Evolutionary conservation across 768 basidiomycete genomes (phyloP), one percentile per base, ranked within the genome.

Genomic region (Coprinopsis sp.): DNA sequence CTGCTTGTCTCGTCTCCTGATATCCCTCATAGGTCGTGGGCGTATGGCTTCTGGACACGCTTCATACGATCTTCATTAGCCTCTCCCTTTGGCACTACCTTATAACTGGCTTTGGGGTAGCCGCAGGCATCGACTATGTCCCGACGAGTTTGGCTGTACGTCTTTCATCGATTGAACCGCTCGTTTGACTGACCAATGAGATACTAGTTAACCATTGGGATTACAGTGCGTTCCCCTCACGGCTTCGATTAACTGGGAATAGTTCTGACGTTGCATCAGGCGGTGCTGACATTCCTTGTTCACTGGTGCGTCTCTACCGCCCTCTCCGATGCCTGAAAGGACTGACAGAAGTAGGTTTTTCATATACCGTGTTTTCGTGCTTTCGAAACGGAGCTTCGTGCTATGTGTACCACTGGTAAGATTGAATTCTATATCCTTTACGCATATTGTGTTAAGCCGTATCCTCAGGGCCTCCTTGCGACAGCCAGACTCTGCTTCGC

Each of bases 231-330:
- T 38, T 18, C 44, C n/a, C 27, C 8, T 16, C 13, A 21, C n/a
- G 12, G 10, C 7, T 40, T 11, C 18, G 24, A 21, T n/a, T 14
- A 30, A 5, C 6, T 12, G 23, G 18, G 7, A 38, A 18, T 7
- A 21, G 28, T 23, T 21, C 21, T 22, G 14, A 1, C 14, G 8
- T 4, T 37, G 1, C 16, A 6, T 1, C 33, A 71, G 74, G 76
- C 74, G 1, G 53, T 72, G 22, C 59, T 76, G 24, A 78, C 76
- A 0, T 69, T 76, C 41, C 62, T 76, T 21, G 76, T 78, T 4
- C 76, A 78, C 48, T 72, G 76, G 74, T 77, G 49, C 24, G 66
- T 43, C n/a, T n/a, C n/a, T n/a, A n/a, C n/a, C n/a, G n/a, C n/a
- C n/a, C n/a, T n/a, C n/a, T n/a, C n/a, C n/a, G n/a, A n/a, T n/a